phyloP scores from a whole-genome alignment of 2,329 filamentous ascomycete genomes.

The Alternaria infectoria region DNA sequence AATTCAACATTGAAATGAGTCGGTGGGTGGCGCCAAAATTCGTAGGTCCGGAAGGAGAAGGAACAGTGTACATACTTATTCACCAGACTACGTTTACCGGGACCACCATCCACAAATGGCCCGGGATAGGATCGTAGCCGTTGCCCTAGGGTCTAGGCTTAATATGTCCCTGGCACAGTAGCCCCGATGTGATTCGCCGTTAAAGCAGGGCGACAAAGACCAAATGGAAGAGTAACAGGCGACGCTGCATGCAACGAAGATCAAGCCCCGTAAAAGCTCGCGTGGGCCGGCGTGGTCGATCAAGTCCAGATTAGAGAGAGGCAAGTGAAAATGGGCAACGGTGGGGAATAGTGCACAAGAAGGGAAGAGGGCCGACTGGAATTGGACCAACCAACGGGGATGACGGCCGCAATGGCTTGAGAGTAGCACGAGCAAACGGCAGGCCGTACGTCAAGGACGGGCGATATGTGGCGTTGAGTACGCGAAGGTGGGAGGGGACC shows the following conservation, averaged over 20 bases:
- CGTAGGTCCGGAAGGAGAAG: conserved; percentile 41
- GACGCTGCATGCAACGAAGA: conserved; percentile 42
- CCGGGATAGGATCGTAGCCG: conserved; percentile 40
- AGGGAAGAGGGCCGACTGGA: conserved; percentile 44
- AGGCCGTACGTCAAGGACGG: conserved; percentile 42
- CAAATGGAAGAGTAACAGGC: conserved; percentile 35
- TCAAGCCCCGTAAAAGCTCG: conserved; percentile 45
- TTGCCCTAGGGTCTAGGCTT: conserved; percentile 41
- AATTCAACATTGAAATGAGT: conserved; percentile 45
- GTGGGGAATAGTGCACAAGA: conserved; percentile 46
- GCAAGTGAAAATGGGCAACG: conserved; percentile 36
- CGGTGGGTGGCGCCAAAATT: conserved; percentile 36
- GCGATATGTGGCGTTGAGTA: conserved; percentile 46
- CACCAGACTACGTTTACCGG: conserved; percentile 35
- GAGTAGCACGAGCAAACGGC: conserved; percentile 41
- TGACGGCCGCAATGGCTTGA: conserved; percentile 37
- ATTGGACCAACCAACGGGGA: conserved; percentile 43
- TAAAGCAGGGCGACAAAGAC: conserved; percentile 41
- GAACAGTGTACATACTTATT: conserved; percentile 49
- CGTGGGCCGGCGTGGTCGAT: conserved; percentile 44
- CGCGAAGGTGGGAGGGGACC: conserved; percentile 37
- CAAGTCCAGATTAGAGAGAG: conserved; percentile 38
- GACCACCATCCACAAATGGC: conserved; percentile 46
- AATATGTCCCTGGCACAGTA: conserved; percentile 43
- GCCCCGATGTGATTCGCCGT: conserved; percentile 44